These are phyloP conservation scores for Fusarium newnesense DNA, from an alignment of 2,329 filamentous ascomycete genomes.

Conservation along the genomic window DNA sequence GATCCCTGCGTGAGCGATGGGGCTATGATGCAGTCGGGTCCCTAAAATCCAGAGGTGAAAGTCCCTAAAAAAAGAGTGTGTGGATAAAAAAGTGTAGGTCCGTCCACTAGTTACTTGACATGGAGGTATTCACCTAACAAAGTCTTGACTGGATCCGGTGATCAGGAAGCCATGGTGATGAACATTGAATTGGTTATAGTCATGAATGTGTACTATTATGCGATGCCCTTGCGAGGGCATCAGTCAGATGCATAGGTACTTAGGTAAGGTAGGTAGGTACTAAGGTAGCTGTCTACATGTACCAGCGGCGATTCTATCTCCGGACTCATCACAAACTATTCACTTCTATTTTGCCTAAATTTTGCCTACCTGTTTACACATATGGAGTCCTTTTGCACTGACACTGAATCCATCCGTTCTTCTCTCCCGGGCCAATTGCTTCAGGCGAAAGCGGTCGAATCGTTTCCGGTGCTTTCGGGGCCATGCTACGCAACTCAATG, in stretches of 20 bases:
- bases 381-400: constrained; percentile 9
- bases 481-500: constrained; percentile 22
- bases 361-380: constrained; percentile 13
- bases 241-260: neutral
- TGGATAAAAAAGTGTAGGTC: constrained; percentile 25
- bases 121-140: neutral
- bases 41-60: constrained; percentile 9
- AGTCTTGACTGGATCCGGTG: neutral
- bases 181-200: neutral
- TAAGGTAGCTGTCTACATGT: neutral
- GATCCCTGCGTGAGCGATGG: constrained; percentile 40
- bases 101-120: constrained; percentile 18
- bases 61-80: constrained; percentile 31
- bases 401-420: constrained; percentile 5
- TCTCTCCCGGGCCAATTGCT: constrained; percentile 13
- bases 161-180: constrained; percentile 1
- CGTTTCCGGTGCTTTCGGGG: constrained; percentile 26
- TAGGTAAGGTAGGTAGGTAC: neutral
- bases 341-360: constrained; percentile 5
- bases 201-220: neutral
- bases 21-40: constrained; percentile 44
- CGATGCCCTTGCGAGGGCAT: neutral
- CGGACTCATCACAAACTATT: constrained; percentile 1
- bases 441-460: constrained; percentile 27
- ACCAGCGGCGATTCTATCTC: constrained; percentile 17